These are phyloP conservation scores for Collariella sp. DNA, from an alignment of 495 filamentous ascomycete species.

Conservation along the genomic window DNA sequence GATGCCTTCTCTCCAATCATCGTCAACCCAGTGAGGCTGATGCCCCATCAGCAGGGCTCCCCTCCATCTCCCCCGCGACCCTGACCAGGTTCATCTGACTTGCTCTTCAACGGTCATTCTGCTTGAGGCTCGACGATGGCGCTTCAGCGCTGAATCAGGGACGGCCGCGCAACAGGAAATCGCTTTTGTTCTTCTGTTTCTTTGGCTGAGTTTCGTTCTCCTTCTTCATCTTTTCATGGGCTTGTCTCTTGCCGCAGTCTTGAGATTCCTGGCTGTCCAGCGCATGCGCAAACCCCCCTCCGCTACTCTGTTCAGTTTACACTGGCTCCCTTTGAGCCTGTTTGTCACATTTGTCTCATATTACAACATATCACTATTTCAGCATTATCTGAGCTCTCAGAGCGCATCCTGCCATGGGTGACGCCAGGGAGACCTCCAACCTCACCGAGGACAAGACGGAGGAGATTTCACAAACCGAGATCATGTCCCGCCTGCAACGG, in stretches of 20 bases:
- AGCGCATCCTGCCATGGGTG: conserved; percentile 27
- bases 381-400: not conserved
- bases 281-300: not conserved
- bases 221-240: not conserved
- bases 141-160: conserved; percentile 5
- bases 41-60: conserved; percentile 29
- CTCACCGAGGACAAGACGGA: conserved; percentile 44
- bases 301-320: not conserved
- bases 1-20: conserved; percentile 26
- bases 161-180: conserved; percentile 6
- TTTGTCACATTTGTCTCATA: not conserved
- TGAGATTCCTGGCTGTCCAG: not conserved
- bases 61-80: conserved; percentile 14
- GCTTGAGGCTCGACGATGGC: conserved; percentile 15
- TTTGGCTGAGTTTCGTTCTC: not conserved
- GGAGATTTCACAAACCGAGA: conserved; percentile 42
- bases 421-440: conserved; percentile 25
- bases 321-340: not conserved
- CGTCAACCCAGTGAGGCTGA: conserved; percentile 27
- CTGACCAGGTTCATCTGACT: conserved; percentile 33
- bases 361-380: not conserved
- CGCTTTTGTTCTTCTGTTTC: conserved; percentile 7
- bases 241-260: not conserved
- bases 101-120: conserved; percentile 23
- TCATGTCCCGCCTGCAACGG: conserved; percentile 26